A percentile compares a stretch with the other conserved stretches of the same genome.
phyloP scores from a whole-genome alignment of 768 basidiomycete genomes.

The Boletus rufocinnamomeus region DNA sequence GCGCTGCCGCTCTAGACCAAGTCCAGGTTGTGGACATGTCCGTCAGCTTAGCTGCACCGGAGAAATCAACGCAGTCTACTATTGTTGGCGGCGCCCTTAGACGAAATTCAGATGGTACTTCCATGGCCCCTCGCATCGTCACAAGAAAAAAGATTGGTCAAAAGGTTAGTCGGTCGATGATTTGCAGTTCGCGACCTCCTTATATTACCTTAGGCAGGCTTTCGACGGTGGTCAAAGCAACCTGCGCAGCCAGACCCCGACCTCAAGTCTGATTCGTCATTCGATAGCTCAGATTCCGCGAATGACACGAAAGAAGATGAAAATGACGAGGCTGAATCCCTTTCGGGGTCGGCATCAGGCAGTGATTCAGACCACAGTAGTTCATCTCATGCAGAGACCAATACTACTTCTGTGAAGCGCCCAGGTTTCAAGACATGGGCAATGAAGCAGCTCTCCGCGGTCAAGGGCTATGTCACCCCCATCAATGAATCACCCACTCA shows the following conservation, averaged over 20 bases:
- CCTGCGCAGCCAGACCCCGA: constrained; percentile 31
- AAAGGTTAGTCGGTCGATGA: constrained; percentile 42
- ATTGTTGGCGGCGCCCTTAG: constrained; percentile 70
- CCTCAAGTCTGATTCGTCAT: constrained; percentile 57
- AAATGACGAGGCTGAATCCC: constrained; percentile 16
- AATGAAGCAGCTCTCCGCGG: constrained; percentile 64
- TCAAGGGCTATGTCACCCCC: constrained; percentile 40
- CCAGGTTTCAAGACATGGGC: constrained; percentile 91
- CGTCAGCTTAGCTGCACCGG: constrained; percentile 9
- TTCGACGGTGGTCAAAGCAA: constrained; percentile 53
- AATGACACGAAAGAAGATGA: constrained; percentile 48
- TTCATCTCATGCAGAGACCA: constrained; percentile 18
- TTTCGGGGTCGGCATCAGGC: constrained; percentile 19
- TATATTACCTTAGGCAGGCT: constrained; percentile 34
- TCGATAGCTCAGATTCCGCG: constrained; percentile 80
- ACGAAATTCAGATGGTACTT: constrained; percentile 63
- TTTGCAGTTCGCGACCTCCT: constrained; percentile 5
- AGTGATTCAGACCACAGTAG: constrained; percentile 20
- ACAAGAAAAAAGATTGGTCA: constrained; percentile 44
- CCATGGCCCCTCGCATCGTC: constrained; percentile 48
- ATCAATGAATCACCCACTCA: constrained; percentile 18
- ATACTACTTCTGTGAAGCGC: constrained; percentile 37
- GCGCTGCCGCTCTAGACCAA: background rate
- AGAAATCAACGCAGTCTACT: constrained; percentile 18
- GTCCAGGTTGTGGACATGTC: constrained; percentile 22